These are phyloP conservation scores for Trifolium dubium DNA, from an alignment of 306 rosid genomes.

Conservation along the genomic window DNA sequence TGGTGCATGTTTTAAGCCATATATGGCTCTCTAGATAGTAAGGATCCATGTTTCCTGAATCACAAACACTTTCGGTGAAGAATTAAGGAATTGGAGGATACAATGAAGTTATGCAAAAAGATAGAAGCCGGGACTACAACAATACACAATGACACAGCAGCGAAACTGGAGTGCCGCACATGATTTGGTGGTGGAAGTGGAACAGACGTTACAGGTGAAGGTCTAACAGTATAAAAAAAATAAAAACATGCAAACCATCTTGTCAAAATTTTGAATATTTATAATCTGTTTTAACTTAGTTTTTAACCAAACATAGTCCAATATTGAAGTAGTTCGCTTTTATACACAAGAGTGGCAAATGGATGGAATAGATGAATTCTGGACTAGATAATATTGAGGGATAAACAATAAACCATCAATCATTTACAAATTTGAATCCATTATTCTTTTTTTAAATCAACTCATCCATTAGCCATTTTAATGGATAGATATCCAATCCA, in stretches of 20 bases:
- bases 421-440: background rate
- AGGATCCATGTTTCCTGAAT: background rate
- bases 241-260: background rate
- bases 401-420: constrained; percentile 7
- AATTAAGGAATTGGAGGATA: background rate
- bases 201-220: background rate
- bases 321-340: background rate
- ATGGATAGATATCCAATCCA: constrained; percentile 1
- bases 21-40: background rate
- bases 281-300: background rate
- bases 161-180: background rate
- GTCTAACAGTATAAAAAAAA: background rate
- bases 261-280: background rate
- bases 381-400: constrained; percentile 1
- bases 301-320: constrained; percentile 5
- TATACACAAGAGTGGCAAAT: background rate
- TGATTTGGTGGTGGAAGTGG: background rate
- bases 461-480: background rate
- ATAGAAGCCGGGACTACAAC: background rate
- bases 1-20: background rate
- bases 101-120: constrained; percentile 1
- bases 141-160: background rate
- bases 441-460: background rate
- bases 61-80: background rate
- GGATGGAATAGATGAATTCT: background rate